Percentiles rank a stretch among this genome's conserved stretches.
phyloP scores from a whole-genome alignment of 1,284 basidiomycete species.

The Neonothopanus nambi region DNA sequence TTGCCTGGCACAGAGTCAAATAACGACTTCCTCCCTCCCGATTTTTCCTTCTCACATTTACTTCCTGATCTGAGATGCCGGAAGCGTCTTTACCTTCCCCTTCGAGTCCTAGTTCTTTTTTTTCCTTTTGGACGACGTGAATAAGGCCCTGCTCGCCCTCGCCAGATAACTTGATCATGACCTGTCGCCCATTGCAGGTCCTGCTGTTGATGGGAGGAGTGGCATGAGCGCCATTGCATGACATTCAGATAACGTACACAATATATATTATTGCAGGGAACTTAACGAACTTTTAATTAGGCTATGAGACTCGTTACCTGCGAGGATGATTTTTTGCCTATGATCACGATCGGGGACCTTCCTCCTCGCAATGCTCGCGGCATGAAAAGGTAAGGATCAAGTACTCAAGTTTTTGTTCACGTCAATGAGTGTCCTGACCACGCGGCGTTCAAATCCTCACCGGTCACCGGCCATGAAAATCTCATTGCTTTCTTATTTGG shows the following conservation, averaged over 20 bases:
- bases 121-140: conserved; percentile 41
- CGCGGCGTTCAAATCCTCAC: conserved; percentile 73
- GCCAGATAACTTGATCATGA: conserved; percentile 43
- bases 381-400: conserved; percentile 92
- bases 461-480: conserved; percentile 95
- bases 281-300: conserved; percentile 50
- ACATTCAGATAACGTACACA: conserved; percentile 91
- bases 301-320: conserved; percentile 91
- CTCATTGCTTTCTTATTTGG: conserved; percentile 96
- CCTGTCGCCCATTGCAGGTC: conserved; percentile 33
- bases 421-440: conserved; percentile 3
- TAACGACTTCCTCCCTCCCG: neutral
- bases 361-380: conserved; percentile 93
- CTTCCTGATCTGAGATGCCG: neutral
- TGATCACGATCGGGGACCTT: conserved; percentile 99
- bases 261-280: conserved; percentile 8
- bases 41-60: neutral
- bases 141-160: conserved; percentile 46
- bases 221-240: conserved; percentile 98
- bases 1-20: conserved; percentile 8
- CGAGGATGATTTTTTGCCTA: conserved; percentile 93
- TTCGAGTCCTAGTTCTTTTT: conserved; percentile 50
- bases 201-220: conserved; percentile 77
- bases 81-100: neutral
- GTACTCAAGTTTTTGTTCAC: conserved; percentile 1